Base-by-base conservation (phyloP, 768 basidiomycete species). In the Lactarius evosmus region DNA sequence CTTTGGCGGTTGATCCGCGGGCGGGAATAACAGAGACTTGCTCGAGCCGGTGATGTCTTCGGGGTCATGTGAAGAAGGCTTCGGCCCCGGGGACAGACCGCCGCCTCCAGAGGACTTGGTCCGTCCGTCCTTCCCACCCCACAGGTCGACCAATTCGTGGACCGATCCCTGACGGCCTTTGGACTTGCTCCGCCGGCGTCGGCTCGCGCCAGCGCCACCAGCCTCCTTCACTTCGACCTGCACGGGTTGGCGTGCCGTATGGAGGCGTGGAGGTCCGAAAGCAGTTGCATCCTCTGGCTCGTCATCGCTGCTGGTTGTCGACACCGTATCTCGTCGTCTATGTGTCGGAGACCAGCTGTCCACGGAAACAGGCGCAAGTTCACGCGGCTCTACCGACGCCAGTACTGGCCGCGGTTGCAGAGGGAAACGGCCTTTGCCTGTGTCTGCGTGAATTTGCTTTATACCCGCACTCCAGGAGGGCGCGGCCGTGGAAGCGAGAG, bases 71-170 rank as follows among this genome's bases (percentile, higher is more conserved):
- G 62, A 40, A 22, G n/a, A 19, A 30, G 51, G 19, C n/a, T 32
- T 61, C 14, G 40, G 38, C 22, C 58, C 66, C 2, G 41, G 38
- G 9, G 54, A 40, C 8, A 49, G 36, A 11, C 56, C 19, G 7
- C 52, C 34, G 2, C 11, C 61, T 12, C 53, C 56, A 12, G 44
- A 40, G 9, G 65, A 49, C 36, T 59, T 59, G 30, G 53, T 4
- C 4, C 40, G 56, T 27, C 32, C 65, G 32, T 62, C 65, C 66
- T 78, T 81, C 67, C 88, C 88, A 46, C 89, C 89, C 79, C 87
- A 92, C 32, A 93, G 73, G 72, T 89, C 88, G 32, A 93, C 88
- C 60, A 93, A 72, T 70, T 93, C 88, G 70, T 94, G 90, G 27
- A 93, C 90, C 14, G 92, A 93, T 69, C 85, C 87, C 77, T 93